phyloP scores from a whole-genome alignment of 495 filamentous ascomycete species.

The Astrothelium subdiscretum region DNA sequence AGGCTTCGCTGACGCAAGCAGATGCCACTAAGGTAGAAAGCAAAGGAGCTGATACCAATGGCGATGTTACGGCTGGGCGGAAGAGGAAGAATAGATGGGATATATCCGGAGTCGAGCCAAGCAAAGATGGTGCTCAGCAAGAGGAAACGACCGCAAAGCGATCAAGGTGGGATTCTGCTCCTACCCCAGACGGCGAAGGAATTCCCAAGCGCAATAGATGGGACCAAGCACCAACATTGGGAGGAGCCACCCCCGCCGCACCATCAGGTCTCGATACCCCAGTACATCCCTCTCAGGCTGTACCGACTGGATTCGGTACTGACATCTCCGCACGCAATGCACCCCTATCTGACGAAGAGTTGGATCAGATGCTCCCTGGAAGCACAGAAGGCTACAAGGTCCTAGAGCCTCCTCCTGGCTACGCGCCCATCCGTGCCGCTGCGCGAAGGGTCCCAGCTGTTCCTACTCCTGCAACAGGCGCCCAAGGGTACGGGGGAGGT shows the following conservation, averaged over 20 bases:
- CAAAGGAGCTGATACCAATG: constrained; percentile 55
- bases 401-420: constrained; percentile 84
- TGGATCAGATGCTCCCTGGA: constrained; percentile 75
- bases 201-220: constrained; percentile 59
- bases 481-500: constrained; percentile 61
- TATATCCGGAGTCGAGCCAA: constrained; percentile 43
- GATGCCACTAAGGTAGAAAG: constrained; percentile 59
- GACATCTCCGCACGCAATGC: constrained; percentile 72
- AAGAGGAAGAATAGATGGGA: constrained; percentile 97
- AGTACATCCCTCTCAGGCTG: constrained; percentile 65
- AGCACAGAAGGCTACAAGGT: constrained; percentile 78
- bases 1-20: constrained; percentile 58
- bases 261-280: constrained; percentile 74
- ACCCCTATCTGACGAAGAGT: constrained; percentile 80
- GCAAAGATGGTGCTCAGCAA: constrained; percentile 26
- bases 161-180: constrained; percentile 86
- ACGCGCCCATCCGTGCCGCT: constrained; percentile 69
- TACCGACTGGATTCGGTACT: constrained; percentile 56
- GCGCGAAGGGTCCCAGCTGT: constrained; percentile 69
- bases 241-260: constrained; percentile 69
- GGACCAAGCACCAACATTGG: constrained; percentile 67
- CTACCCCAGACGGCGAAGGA: constrained; percentile 30
- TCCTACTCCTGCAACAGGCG: constrained; percentile 51
- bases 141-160: constrained; percentile 54
- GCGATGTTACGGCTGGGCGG: constrained; percentile 47